Conservation (phyloP, 2,329 filamentous ascomycete species). For the Hortaea werneckii region DNA sequence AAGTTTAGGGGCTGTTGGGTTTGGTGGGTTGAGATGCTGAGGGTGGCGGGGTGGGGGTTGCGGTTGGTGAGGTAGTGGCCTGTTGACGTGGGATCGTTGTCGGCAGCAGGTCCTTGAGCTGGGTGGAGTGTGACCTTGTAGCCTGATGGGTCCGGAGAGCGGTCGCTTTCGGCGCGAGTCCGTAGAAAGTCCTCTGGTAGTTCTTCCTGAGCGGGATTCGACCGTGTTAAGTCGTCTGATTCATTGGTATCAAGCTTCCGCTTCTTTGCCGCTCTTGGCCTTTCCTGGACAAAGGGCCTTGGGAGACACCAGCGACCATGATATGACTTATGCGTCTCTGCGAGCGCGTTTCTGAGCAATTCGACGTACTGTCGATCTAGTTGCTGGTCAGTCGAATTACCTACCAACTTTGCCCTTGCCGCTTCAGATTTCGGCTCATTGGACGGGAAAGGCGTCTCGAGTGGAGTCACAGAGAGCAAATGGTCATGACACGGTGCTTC, state of each 20-base stretch:
- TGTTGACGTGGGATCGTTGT: background rate
- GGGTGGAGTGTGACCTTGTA: background rate
- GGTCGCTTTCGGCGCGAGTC: background rate
- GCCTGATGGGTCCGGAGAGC: background rate
- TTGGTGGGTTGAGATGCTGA: conserved; percentile 15
- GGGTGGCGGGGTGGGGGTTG: background rate
- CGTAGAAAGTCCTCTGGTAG: background rate
- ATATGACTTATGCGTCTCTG: conserved; percentile 19
- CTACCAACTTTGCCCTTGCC: conserved; percentile 33
- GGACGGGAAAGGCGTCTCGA: conserved; percentile 40
- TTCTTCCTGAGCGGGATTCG: background rate
- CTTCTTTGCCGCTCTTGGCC: conserved; percentile 9
- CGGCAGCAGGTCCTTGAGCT: background rate
- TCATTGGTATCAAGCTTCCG: conserved; percentile 9
- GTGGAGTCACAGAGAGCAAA: conserved; percentile 37
- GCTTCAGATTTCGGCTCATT: conserved; percentile 46
- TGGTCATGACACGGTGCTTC: conserved; percentile 30
- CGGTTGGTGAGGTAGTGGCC: background rate
- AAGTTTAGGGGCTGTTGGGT: conserved; percentile 2
- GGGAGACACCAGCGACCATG: conserved; percentile 27
- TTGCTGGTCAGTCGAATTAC: conserved; percentile 19
- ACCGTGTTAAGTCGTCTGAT: background rate
- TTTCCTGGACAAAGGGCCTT: conserved; percentile 6
- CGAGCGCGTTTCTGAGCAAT: conserved; percentile 31
- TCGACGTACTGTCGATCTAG: conserved; percentile 29